Percentiles rank a stretch among this genome's conserved stretches.
Conservation (phyloP, 345 rosid species). For the Syzygium oleosum region DNA sequence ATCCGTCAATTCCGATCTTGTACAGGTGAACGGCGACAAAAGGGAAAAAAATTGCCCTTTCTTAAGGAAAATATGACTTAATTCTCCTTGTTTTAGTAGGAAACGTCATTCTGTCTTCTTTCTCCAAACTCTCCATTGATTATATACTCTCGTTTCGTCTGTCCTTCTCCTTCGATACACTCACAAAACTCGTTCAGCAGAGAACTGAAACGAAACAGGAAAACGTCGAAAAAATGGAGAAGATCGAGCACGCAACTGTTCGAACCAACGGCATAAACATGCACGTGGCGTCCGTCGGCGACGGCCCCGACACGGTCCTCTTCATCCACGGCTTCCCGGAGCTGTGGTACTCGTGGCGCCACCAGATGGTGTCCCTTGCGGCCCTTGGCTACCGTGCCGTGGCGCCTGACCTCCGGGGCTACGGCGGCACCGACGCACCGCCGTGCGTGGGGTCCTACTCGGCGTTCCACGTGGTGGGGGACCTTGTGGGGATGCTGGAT, state of each 20-base stretch:
- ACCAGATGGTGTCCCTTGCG: constrained; percentile 58
- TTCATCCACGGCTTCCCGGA: constrained; percentile 26
- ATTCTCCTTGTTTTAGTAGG: neutral
- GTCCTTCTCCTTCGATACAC: neutral
- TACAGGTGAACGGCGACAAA: neutral
- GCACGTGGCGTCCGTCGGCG: constrained; percentile 19
- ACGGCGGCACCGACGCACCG: constrained; percentile 60
- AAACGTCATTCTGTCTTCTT: neutral
- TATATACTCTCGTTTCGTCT: neutral
- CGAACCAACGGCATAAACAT: constrained; percentile 27
- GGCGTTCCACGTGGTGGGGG: constrained; percentile 19
- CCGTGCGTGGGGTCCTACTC: constrained; percentile 31
- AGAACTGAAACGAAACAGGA: neutral
- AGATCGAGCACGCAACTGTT: constrained; percentile 16
- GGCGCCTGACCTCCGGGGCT: constrained; percentile 80
- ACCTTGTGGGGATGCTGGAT: constrained; percentile 23
- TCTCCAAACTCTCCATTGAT: neutral
- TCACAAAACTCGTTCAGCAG: neutral
- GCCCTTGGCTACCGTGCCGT: constrained; percentile 49
- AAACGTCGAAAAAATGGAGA: constrained; percentile 9
- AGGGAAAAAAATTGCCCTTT: neutral
- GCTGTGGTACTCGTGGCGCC: constrained; percentile 55
- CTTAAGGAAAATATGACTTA: neutral
- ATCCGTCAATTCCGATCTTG: neutral
- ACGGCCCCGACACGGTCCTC: constrained; percentile 13